Base-by-base conservation (phyloP, 1,284 basidiomycete species). In the Macrocystidia cucumis region DNA sequence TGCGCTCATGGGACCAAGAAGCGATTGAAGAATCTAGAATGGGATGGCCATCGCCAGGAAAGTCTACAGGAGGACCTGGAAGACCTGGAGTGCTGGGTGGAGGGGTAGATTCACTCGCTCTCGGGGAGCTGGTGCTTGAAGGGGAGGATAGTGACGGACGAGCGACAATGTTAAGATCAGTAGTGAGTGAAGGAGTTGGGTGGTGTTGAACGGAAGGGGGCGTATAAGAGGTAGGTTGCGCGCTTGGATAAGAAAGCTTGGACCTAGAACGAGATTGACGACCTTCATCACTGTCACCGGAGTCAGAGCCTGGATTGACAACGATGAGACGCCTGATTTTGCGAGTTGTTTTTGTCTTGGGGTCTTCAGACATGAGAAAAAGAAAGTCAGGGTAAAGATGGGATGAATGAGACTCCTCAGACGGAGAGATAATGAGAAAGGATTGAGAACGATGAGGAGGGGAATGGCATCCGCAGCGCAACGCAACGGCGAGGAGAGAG, bases 1-100 rank as follows among this genome's bases (percentile, higher is more conserved):
- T 33, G 18, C 56, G 55, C 42, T 57, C 54, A 39, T 42, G 45
- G 39, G 52, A 52, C 9, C 45, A 19, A 31, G 35, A 27, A 11
- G 39, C 52, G 31, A 49, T 45, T 24, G 48, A 36, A 16, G 55
- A 47, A 9, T 62, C 59, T 37, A 52, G 55, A 22, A 57, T 52
- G 38, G 62, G 48, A 21, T 59, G 55, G 35, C 54, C 53, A 40
- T 69, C 62, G 11, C 58, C 49, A 3, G 57, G 37, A 16, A 66
- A 52, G 45, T 69, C 66, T 32, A 65, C 63, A 11, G 65, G 60
- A 17, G 65, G 63, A 8, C 52, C 56, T 25, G 60, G 57, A 38
- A 72, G 62, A 28, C 70, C 70, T 7, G 79, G 78, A 3, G 81
- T 81, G 48, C 65, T 71, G 16, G 79, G 79, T 4, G 80, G 77